phyloP scores from a whole-genome alignment of 1,284 basidiomycete genomes.

The Sporisorium exsertum region DNA sequence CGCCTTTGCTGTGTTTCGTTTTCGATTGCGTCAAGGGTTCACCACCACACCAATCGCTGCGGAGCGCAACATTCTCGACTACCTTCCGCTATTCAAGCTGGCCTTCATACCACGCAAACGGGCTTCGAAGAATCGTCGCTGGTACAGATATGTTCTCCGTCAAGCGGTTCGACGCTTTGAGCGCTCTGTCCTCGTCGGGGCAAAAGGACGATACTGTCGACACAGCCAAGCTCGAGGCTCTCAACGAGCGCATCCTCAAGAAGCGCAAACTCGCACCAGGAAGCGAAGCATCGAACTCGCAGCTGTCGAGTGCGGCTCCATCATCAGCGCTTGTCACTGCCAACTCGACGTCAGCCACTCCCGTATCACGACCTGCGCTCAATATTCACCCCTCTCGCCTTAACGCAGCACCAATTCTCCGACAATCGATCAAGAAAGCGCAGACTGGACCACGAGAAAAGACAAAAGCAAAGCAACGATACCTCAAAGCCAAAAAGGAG shows the following conservation, averaged over 20 bases:
- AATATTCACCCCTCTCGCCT: slow-evolving; percentile 61
- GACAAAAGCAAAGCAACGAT: slow-evolving; percentile 66
- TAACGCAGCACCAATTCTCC: slow-evolving; percentile 45
- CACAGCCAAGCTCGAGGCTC: slow-evolving; percentile 49
- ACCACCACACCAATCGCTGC: neutral
- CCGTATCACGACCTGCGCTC: slow-evolving; percentile 22
- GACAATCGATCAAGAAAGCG: slow-evolving; percentile 45
- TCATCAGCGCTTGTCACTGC: neutral
- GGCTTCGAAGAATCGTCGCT: neutral
- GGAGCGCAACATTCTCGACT: neutral
- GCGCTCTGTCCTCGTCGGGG: slow-evolving; percentile 7
- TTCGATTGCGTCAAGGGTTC: slow-evolving; percentile 10
- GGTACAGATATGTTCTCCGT: slow-evolving; percentile 48
- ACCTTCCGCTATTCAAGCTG: neutral
- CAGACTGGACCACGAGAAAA: slow-evolving; percentile 47
- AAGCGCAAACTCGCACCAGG: slow-evolving; percentile 37
- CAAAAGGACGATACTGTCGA: slow-evolving; percentile 14
- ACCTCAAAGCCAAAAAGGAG: slow-evolving; percentile 65
- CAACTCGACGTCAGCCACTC: slow-evolving; percentile 6
- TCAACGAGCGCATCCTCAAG: slow-evolving; percentile 50
- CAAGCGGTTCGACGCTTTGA: slow-evolving; percentile 55
- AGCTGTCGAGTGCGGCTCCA: neutral
- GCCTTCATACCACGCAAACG: neutral
- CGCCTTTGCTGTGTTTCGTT: too few species aligned
- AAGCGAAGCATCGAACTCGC: slow-evolving; percentile 6